Conservation (phyloP, 129 eudicot species). For the Ambrosia artemisiifolia region DNA sequence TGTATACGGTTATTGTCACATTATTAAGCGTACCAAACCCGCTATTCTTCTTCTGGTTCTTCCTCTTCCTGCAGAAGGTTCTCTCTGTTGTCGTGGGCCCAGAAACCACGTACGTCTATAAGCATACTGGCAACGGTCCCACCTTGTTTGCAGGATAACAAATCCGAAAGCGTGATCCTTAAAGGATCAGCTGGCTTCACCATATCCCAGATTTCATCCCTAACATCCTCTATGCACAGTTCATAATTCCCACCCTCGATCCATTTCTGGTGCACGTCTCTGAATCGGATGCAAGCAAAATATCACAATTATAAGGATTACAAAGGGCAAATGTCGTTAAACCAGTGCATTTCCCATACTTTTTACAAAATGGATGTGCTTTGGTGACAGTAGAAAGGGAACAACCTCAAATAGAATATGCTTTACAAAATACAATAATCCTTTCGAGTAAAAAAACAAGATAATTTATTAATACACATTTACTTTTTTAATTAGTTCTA, state of each 20-base stretch:
- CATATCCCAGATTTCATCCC: constrained; percentile 99
- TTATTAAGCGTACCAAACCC: neutral
- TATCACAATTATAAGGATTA: neutral
- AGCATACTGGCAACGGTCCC: constrained; percentile 98
- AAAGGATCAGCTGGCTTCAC: constrained; percentile 89
- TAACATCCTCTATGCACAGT: constrained; percentile 85
- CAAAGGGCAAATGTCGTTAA: neutral
- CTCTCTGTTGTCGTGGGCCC: constrained; percentile 97
- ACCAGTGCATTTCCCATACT: neutral
- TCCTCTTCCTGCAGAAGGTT: constrained; percentile 98
- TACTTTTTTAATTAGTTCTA: neutral
- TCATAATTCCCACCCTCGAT: constrained; percentile 97
- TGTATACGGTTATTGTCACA: constrained; percentile 8
- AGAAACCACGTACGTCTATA: constrained; percentile 92
- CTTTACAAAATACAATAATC: neutral
- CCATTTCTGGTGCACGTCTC: constrained; percentile 99
- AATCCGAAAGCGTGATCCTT: constrained; percentile 68
- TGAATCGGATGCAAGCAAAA: constrained; percentile 29
- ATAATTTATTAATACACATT: neutral
- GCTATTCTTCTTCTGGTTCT: constrained; percentile 82
- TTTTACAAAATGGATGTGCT: neutral
- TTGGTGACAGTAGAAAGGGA: neutral
- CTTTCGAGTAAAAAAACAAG: neutral
- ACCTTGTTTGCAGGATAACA: constrained; percentile 88
- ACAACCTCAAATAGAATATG: neutral